Evolutionary conservation across 2,329 filamentous ascomycete genomes (phyloP), one percentile per base, ranked within the genome.

Genomic region (Trichoderma simmonsii): DNA sequence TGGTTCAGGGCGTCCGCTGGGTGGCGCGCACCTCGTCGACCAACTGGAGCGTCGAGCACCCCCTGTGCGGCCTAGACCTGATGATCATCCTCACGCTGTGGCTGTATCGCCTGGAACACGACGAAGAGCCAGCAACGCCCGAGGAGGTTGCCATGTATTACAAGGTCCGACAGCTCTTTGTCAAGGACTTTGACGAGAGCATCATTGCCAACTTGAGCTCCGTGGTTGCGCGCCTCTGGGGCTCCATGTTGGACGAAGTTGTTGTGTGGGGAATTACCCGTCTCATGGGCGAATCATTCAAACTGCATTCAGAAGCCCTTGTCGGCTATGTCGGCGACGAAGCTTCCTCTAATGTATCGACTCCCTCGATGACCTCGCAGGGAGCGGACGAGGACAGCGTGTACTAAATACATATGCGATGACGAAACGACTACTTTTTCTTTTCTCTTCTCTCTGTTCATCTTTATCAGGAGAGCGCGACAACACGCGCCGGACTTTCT

Each of bases 101-200:
- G 96, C 91, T 99, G 78, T 98, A 98, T 86, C 94, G 95, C 84
- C 92, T 99, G 86, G 96, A 99, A 92, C 95, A 98, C 85, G 96
- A 99, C 86, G 95, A 97, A 75, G 95, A 98, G 85, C 91, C 92
- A 30, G 92, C 93, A 39, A 93, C 90, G 34, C 91, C 93, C 76
- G 94, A 97, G 79, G 94, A 97, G 83, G 83, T 92, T 77, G 87
- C 86, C 82, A 97, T 97, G 93, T 97, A 97, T 83, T 93, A 95
- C 85, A 97, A 97, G 85, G 88, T 98, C 73, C 92, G 94, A 76
- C 91, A 91, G 81, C 86, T 98, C 77, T 97, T 97, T 79, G 93
- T 96, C 77, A 95, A 97, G 79, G 95, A 98, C 79, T 90, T 93
- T 69, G 92, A 95, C 72, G 93, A 97, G 78, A 87, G 90, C 28